Conservation (phyloP, 225 moss, liverwort and hornwort species). For the Pseudisothecium myosuroides region DNA sequence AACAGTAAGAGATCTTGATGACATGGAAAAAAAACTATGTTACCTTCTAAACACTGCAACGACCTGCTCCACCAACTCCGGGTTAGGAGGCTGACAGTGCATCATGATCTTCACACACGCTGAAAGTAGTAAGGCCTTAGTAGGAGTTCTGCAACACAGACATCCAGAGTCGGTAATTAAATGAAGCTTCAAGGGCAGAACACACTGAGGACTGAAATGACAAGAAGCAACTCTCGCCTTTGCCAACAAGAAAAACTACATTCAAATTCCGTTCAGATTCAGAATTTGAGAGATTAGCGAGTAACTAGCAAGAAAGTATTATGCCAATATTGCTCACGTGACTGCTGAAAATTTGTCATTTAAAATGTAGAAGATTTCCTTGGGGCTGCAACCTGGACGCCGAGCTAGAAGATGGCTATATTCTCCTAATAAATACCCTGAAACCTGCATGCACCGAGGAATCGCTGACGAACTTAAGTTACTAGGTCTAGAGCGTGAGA, state of each 20-base stretch:
- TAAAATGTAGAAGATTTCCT: slow-evolving; percentile 75
- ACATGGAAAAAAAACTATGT: background rate
- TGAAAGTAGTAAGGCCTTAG: slow-evolving; percentile 83
- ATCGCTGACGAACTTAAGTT: background rate
- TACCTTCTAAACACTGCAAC: slow-evolving; percentile 79
- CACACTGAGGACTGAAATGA: background rate
- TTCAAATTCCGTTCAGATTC: background rate
- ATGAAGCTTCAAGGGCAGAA: background rate
- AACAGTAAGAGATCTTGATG: background rate
- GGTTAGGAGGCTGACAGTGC: slow-evolving; percentile 89
- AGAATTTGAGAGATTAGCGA: background rate
- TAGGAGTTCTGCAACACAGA: slow-evolving; percentile 56
- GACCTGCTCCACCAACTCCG: slow-evolving; percentile 73
- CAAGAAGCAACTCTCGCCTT: background rate
- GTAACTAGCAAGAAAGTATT: background rate
- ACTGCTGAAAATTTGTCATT: slow-evolving; percentile 86
- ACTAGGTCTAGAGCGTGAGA: background rate
- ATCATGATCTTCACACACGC: slow-evolving; percentile 88
- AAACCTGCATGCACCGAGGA: slow-evolving; percentile 47
- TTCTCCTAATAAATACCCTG: slow-evolving; percentile 89
- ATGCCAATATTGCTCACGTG: slow-evolving; percentile 43
- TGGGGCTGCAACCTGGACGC: slow-evolving; percentile 86
- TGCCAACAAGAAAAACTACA: background rate
- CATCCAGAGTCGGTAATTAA: background rate
- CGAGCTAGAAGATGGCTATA: slow-evolving; percentile 95